phyloP scores from a whole-genome alignment of 352 stramenopile species.

The Detonula confervacea region DNA sequence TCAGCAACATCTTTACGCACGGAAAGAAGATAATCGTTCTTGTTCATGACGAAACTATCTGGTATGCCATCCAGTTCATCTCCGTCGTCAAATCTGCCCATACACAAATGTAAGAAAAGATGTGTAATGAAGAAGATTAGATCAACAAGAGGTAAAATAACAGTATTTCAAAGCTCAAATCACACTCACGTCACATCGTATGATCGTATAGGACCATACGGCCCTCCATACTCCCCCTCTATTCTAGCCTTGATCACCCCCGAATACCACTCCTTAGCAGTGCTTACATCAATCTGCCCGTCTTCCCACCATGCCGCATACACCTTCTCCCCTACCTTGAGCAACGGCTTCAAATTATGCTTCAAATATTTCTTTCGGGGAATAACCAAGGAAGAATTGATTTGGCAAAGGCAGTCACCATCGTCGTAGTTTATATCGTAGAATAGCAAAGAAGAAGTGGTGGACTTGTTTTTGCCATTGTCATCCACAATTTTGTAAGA shows the following conservation, averaged over 20 bases:
- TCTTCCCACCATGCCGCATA: constrained; percentile 17
- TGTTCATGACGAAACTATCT: constrained; percentile 17
- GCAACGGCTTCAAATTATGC: constrained; percentile 16
- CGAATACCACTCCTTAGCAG: not conserved
- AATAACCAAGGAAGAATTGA: not conserved
- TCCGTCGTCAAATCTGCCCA: constrained; percentile 12
- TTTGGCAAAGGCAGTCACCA: not conserved
- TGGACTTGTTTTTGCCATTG: too few species aligned
- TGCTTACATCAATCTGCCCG: not conserved
- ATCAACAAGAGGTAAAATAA: not conserved
- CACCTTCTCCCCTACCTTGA: constrained; percentile 4
- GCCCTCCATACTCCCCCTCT: not conserved
- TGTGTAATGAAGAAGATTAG: not conserved
- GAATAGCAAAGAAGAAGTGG: not conserved
- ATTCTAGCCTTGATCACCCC: constrained; percentile 5
- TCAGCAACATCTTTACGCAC: not conserved
- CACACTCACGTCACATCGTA: constrained; percentile 22
- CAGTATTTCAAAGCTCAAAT: too few species aligned
- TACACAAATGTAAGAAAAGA: not conserved
- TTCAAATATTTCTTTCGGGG: constrained; percentile 4
- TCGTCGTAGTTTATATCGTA: constrained; percentile 13
- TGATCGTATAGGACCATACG: constrained; percentile 5
- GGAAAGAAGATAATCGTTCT: constrained; percentile 19
- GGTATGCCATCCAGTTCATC: constrained; percentile 5
- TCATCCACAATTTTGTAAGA: too few species aligned